Evolutionary conservation across 352 stramenopile species (phyloP).

Genomic region (Phytophthora vignae): DNA sequence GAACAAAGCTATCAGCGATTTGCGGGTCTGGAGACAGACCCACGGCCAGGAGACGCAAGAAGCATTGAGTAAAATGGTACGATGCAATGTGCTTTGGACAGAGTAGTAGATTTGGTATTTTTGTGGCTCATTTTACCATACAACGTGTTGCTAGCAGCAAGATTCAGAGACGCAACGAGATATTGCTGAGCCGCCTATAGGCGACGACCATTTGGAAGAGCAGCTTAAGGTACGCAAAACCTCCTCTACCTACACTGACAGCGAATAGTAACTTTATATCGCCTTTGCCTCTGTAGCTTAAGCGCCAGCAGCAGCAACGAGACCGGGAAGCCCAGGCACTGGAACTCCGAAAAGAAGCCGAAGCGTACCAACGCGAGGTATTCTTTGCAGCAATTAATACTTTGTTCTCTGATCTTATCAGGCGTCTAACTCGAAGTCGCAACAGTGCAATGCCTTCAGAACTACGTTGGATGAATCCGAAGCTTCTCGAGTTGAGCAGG

Average conservation of each 20-base stretch:
- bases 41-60: constrained; percentile 39
- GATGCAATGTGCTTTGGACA: neutral
- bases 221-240: constrained; percentile 22
- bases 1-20: constrained; percentile 47
- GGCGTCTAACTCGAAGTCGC: neutral
- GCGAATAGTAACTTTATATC: neutral
- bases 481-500: constrained; percentile 25
- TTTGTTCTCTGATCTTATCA: neutral
- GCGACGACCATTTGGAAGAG: constrained; percentile 11
- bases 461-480: constrained; percentile 25
- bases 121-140: neutral
- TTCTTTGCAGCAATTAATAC: neutral
- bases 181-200: neutral
- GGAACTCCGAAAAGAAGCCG: constrained; percentile 34
- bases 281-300: constrained; percentile 9
- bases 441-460: constrained; percentile 25
- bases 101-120: too few species aligned
- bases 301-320: constrained; percentile 26
- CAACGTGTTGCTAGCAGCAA: neutral
- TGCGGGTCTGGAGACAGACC: constrained; percentile 48
- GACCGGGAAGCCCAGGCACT: constrained; percentile 31
- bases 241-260: neutral
- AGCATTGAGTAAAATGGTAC: constrained; percentile 43
- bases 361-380: constrained; percentile 34
- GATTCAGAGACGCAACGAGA: constrained; percentile 4